Evolutionary conservation across 2,329 filamentous ascomycete species (phyloP), one percentile per base, ranked within the genome.

Genomic region (Teratosphaeria gauchensis): DNA sequence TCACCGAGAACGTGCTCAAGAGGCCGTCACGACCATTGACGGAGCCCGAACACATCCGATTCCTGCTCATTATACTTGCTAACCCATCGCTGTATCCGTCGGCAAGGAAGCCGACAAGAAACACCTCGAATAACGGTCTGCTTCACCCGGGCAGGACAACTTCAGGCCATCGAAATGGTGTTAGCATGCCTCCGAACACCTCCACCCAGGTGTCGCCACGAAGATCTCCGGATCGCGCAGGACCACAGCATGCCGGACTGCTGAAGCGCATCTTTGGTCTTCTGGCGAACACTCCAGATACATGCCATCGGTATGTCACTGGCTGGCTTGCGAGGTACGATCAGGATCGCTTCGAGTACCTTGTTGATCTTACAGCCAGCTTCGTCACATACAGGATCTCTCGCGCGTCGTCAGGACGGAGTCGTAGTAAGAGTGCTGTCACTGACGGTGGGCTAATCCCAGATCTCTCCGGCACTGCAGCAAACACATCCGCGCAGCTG

Each of bases 251-350:
- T 72, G 91, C 89, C 2, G 88, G 87, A 4, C 87, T 96, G 56
- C 83, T 95, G 66, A 96, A 96, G 72, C 84, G 92, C 42, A 85
- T 95, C 46, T 73, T 95, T 30, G 92, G 92, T 0, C 76, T 96
- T 9, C 70, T 95, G 28, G 87, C 90, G 1, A 90, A 95, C 70
- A 78, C 89, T 12, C 81, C 89, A 0, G 82, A 84, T 59, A 82
- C 87, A 59, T 92, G 88, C 64, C 91, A 95, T 66, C 85, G 87
- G 57, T 84, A 88, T 65, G 74, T 95, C 30, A 84, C 91, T 9
- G 81, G 82, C 6, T 96, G 90, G 90, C 85, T 95, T 66, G 84
- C 88, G 12, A 82, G 84, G 53, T 84, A 88, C 63, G 82, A 88
- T 0, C 81, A 86, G 57, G 71, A 76, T 14, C 84, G 87, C 21